Base-by-base conservation (phyloP, 2,329 filamentous ascomycete genomes). In the Ascochyta fabae region DNA sequence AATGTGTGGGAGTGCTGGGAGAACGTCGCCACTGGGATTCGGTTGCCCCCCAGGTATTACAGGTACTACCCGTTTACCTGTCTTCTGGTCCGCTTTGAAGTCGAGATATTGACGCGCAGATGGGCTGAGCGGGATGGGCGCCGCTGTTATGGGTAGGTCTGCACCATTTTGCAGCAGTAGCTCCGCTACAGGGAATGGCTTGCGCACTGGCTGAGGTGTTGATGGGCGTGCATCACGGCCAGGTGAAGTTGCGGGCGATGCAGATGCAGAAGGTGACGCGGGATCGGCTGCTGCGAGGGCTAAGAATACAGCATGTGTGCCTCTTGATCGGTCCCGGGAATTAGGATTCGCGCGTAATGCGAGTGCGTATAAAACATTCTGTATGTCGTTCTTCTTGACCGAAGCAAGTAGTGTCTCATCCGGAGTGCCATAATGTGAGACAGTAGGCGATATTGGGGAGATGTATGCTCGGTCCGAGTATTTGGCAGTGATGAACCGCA, bases 381-480 rank as follows among this genome's bases (percentile, higher is more conserved):
- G 90, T 51, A 99, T 91, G 71, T 99, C 93, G 74, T 97, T 97
- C 77, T 88, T 92, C 82, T 98, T 99, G 74, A 98, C 93, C 9
- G 91, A 93, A 5, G 93, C 92, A 35, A 99, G 80, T 6, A 99
- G 83, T 0, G 91, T 93, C 68, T 99, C 95, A 58, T 98, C 92
- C 0, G 94, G 81, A 0, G 88, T 91, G 2, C 83, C 81, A 72
- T 91, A 95, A 29, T 89, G 85, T 2, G 91, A 93, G 39, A 92
- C 78, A 0, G 88, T 89, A 3, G 88, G 75, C 2, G 91, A 91
- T 24, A 92, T 88, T 0, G 89, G 87, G 66, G 93, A 88, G 4
- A 99, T 88, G 67, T 86, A 98, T 4, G 86, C 85, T 57, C 88
- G 84, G 31, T 98, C 92, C 45, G 91, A 90, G 71, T 99, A 99